phyloP scores from a whole-genome alignment of 2,329 filamentous ascomycete species.

The Mariannaea sp. region DNA sequence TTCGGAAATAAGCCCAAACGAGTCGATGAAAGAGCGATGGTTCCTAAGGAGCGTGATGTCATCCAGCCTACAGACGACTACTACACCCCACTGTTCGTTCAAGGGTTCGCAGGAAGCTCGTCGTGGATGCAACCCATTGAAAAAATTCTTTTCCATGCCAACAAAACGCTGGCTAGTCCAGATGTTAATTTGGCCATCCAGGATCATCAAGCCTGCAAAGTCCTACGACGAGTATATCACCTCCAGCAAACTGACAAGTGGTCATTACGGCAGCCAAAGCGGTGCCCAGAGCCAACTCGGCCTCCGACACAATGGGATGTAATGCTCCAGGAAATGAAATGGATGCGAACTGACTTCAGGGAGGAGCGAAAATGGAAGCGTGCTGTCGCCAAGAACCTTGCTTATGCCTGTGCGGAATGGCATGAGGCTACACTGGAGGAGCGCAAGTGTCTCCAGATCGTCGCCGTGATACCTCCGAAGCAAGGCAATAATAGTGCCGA shows the following conservation, averaged over 20 bases:
- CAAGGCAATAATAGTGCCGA: slow-evolving; percentile 34
- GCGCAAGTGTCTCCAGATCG: slow-evolving; percentile 70
- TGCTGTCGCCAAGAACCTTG: slow-evolving; percentile 77
- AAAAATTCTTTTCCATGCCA: slow-evolving; percentile 77
- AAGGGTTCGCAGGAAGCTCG: slow-evolving; percentile 59
- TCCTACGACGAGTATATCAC: slow-evolving; percentile 84
- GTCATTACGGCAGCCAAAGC: slow-evolving; percentile 88
- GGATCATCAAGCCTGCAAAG: slow-evolving; percentile 85
- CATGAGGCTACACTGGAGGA: slow-evolving; percentile 67
- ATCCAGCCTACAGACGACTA: slow-evolving; percentile 63
- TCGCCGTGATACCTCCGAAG: slow-evolving; percentile 55
- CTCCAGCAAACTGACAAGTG: slow-evolving; percentile 90
- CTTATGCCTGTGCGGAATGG: slow-evolving; percentile 84
- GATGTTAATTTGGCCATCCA: slow-evolving; percentile 83
- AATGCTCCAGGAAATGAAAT: slow-evolving; percentile 88
- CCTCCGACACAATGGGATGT: slow-evolving; percentile 84
- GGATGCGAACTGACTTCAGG: slow-evolving; percentile 96
- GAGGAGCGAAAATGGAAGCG: slow-evolving; percentile 96
- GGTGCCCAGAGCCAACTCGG: slow-evolving; percentile 78
- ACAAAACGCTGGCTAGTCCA: slow-evolving; percentile 86
- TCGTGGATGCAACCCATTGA: slow-evolving; percentile 68
- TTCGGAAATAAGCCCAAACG: slow-evolving; percentile 71
- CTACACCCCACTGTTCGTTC: slow-evolving; percentile 65
- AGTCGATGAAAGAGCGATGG: slow-evolving; percentile 52
- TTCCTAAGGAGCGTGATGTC: slow-evolving; percentile 48